Evolutionary conservation across 371 early-diverging fungal genomes (phyloP).

Genomic region (Mortierella sp.): DNA sequence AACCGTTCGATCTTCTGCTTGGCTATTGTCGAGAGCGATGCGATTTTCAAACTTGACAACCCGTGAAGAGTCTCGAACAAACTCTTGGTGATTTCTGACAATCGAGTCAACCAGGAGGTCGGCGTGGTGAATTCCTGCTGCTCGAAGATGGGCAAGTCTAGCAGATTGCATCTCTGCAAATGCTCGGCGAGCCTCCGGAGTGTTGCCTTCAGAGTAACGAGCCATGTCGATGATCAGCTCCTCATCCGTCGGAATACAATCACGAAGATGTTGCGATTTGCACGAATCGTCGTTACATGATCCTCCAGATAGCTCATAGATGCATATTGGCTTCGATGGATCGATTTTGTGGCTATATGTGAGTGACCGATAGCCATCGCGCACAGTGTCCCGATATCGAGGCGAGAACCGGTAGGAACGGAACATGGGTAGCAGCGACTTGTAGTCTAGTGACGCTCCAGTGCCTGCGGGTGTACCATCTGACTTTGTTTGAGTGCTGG

Average conservation of each 20-base stretch:
- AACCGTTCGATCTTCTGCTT: not conserved
- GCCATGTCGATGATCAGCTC: constrained; percentile 47
- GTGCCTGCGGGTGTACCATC: too few relatives aligned
- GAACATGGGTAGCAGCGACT: constrained; percentile 40
- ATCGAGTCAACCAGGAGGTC: constrained; percentile 36
- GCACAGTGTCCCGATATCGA: constrained; percentile 9
- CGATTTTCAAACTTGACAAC: constrained; percentile 41
- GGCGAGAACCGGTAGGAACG: constrained; percentile 43
- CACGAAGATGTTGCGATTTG: constrained; percentile 41
- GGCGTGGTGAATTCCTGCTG: constrained; percentile 36
- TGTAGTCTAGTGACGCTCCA: constrained; percentile 7
- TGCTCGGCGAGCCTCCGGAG: constrained; percentile 7
- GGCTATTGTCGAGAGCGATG: not conserved
- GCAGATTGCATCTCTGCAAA: constrained; percentile 33
- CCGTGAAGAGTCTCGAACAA: constrained; percentile 14
- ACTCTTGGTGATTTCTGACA: constrained; percentile 29
- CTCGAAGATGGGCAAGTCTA: constrained; percentile 42
- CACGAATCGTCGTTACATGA: constrained; percentile 47
- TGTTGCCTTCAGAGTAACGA: constrained; percentile 44
- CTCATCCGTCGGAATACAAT: constrained; percentile 36
- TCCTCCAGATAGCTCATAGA: constrained; percentile 50
- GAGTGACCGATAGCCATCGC: constrained; percentile 30
- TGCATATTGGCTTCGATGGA: constrained; percentile 36
- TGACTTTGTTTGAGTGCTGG: too few relatives aligned
- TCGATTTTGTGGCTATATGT: constrained; percentile 50